A percentile compares a stretch with the other conserved stretches of the same genome.
Conservation (phyloP, 768 basidiomycete genomes). For the Leucosporidium yakuticum region DNA sequence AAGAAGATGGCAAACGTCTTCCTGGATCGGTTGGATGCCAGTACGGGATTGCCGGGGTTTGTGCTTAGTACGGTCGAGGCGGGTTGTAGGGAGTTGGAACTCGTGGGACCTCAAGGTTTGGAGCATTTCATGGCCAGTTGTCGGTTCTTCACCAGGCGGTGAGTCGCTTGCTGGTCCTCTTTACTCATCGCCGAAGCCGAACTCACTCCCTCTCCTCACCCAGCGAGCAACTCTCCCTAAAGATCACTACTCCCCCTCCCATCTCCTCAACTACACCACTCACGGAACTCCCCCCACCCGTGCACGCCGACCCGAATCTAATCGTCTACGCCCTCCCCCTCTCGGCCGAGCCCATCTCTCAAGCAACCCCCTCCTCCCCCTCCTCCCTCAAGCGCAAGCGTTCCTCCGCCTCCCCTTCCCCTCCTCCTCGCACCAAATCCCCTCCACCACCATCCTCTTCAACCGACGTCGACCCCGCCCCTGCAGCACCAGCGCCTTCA, state of each 20-base stretch:
- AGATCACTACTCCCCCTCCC: slow-evolving; percentile 48
- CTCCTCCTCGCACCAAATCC: slow-evolving; percentile 25
- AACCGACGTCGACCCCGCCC: not conserved
- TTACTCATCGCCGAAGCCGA: too few relatives aligned
- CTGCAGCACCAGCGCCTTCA: not conserved
- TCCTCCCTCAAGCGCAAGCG: slow-evolving; percentile 39
- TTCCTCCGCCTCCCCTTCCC: slow-evolving; percentile 13
- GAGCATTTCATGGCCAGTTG: slow-evolving; percentile 14
- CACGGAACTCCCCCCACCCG: slow-evolving; percentile 18
- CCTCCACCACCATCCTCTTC: slow-evolving; percentile 11
- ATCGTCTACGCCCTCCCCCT: slow-evolving; percentile 60
- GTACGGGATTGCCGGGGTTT: slow-evolving; percentile 57
- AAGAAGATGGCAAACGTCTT: slow-evolving; percentile 66
- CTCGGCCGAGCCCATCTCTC: slow-evolving; percentile 22
- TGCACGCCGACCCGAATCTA: slow-evolving; percentile 47
- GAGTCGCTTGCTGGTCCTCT: not conserved
- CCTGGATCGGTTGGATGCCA: slow-evolving; percentile 58
- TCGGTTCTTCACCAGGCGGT: slow-evolving; percentile 19
- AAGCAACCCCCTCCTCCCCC: not conserved
- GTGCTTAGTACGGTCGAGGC: slow-evolving; percentile 76
- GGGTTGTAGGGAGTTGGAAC: slow-evolving; percentile 53
- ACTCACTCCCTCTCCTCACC: not conserved
- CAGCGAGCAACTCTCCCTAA: slow-evolving; percentile 54
- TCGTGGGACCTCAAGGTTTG: slow-evolving; percentile 57
- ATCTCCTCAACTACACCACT: slow-evolving; percentile 30